These are phyloP conservation scores for Plantago coronopus DNA, from an alignment of 305 asterid species.

Conservation along the genomic window DNA sequence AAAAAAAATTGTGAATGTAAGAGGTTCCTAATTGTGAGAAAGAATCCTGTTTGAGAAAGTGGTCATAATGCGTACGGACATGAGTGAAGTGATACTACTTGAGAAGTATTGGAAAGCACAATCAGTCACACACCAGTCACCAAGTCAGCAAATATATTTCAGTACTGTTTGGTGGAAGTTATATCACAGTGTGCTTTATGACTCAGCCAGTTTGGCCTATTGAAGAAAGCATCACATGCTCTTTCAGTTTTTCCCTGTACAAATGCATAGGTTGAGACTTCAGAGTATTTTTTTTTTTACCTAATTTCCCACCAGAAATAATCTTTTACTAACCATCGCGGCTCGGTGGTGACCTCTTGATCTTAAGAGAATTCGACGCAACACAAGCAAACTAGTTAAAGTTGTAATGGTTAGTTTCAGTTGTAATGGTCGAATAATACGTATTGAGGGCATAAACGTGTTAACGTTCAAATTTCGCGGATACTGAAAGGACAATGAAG, in stretches of 20 bases:
- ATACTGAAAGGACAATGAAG: not conserved
- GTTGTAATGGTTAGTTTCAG: too few relatives aligned
- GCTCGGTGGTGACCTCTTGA: not conserved
- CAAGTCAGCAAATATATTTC: not conserved
- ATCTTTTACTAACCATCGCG: not conserved
- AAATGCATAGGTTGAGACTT: too few relatives aligned
- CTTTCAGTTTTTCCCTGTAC: not conserved
- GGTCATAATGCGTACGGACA: constrained; percentile 1
- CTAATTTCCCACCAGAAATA: not conserved
- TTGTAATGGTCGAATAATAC: not conserved
- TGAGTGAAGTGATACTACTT: constrained; percentile 8
- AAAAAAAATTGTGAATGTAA: not conserved
- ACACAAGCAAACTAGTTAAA: not conserved
- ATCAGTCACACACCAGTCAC: not conserved
- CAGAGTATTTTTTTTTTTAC: not conserved
- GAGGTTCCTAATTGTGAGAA: constrained; percentile 7
- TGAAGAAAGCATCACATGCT: not conserved
- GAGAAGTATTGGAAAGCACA: constrained; percentile 5
- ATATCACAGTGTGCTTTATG: constrained; percentile 27
- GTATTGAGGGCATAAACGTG: not conserved
- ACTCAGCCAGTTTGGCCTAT: constrained; percentile 22
- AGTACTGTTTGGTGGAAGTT: constrained; percentile 12
- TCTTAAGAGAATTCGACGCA: not conserved
- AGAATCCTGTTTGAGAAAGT: not conserved
- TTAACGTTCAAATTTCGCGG: not conserved